Base-by-base conservation (phyloP, 805 yeast genomes). In the Hanseniaspora mollemarum region DNA sequence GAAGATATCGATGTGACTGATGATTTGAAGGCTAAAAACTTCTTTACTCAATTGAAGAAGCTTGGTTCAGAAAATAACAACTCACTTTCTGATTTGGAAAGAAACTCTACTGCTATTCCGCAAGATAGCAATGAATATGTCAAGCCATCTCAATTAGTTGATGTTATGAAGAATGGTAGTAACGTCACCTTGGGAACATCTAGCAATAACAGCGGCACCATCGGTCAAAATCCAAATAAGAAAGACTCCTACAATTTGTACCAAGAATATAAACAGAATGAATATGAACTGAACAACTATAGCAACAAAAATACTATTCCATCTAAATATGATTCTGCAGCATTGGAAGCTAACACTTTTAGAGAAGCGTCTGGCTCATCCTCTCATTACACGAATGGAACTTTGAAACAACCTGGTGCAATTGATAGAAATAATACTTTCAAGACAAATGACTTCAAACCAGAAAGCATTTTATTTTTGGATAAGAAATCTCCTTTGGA, bases 251-350 rank as follows among this genome's bases (percentile, higher is more conserved):
- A 32, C 19, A 48, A 33, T 28, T 24, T 48, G 24, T 48, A 48
- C n/a, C 51, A 48, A 48, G 51, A 48, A 25, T 48, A 48, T 26
- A 48, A 48, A 32, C 51, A 48, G 33, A 48, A 40, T 19, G 51
- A 48, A 37, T n/a, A 29, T 15, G 49, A 45, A 21, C 31, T 39
- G 7, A 13, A 9, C 2, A 37, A 31, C 32, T 7, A 21, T 5
- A 8, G n/a, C 5, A 35, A 43, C 8, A 8, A n/a, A 6, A 37
- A 10, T 22, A 19, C 5, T 35, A 26, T 16, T 9, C 39, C 50
- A 16, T 24, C 29, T 2, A 39, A 39, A 26, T 48, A 32, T 18
- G 51, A 48, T 21, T 39, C 45, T 18, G 52, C 52, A 28, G 43
- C 40, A n/a, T 37, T 49, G 13, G 24, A 26, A 12, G 25, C 28